A percentile compares a stretch with the other conserved stretches of the same genome.
Evolutionary conservation across 805 yeast genomes (phyloP).

Genomic region (Candida germanica): DNA sequence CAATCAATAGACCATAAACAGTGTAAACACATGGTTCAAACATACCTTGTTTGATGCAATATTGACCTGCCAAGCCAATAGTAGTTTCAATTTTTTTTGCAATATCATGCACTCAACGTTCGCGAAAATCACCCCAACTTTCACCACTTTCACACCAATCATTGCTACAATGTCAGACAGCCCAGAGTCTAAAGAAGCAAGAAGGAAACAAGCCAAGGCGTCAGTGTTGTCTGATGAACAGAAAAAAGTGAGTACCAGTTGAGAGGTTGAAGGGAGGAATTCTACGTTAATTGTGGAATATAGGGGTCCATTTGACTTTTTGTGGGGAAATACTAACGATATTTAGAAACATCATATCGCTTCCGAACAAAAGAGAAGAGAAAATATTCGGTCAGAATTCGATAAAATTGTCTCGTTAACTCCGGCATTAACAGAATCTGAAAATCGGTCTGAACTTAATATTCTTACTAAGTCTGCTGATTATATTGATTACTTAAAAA

Average conservation of each 20-base stretch:
- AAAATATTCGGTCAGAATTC: constrained; percentile 78
- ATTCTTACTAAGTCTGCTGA: constrained; percentile 65
- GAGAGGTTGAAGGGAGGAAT: background rate
- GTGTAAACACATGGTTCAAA: too few species aligned
- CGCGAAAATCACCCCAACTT: too few species aligned
- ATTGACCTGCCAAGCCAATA: too few species aligned
- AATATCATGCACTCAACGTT: too few species aligned
- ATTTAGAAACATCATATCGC: constrained; percentile 70
- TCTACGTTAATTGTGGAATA: background rate
- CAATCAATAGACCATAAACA: too few species aligned
- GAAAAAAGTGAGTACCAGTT: constrained; percentile 34
- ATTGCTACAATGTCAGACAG: constrained; percentile 7
- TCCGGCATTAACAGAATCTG: constrained; percentile 66
- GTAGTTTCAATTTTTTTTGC: too few species aligned
- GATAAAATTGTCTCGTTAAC: constrained; percentile 72
- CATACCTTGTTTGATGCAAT: too few species aligned
- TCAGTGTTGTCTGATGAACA: constrained; percentile 35
- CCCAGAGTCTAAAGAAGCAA: constrained; percentile 5
- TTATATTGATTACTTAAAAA: constrained; percentile 49
- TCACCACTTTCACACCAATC: too few species aligned
- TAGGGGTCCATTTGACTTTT: too few species aligned
- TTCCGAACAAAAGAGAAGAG: constrained; percentile 83
- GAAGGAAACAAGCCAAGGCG: constrained; percentile 23
- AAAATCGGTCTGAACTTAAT: constrained; percentile 75
- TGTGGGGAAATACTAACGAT: constrained; percentile 13